Evolutionary conservation across 2,329 filamentous ascomycete species (phyloP), one percentile per base, ranked within the genome.

Genomic region (Calcarisporium arbuscula): DNA sequence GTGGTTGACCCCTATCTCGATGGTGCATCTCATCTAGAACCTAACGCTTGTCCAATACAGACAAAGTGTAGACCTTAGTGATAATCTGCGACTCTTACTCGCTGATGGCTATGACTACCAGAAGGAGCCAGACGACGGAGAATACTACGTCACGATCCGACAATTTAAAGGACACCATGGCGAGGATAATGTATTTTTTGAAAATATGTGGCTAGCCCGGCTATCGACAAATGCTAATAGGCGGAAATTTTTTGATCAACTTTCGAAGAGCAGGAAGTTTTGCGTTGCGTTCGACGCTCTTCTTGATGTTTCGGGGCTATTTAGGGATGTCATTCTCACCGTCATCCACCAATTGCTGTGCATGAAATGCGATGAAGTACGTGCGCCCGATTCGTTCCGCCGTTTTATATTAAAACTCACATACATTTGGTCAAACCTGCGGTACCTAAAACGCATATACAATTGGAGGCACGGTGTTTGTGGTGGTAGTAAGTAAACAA

Each of bases 321-420:
- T 31, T 18, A 20, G 5, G 10, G 29, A 20, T 6, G 14, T 31
- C 12, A 18, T 18, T 7, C 29, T 31, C 18, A 31, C 12, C 19
- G 29, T 31, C 4, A 10, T 31, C 5, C 29, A 31, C 19, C 29
- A 31, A 10, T 20, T 20, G 18, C 20, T 31, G 5, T 8, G 19
- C 18, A 31, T 31, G 29, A 31, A 31, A 20, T 31, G 29, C 12
- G 29, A 31, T 14, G 29, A 31, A 20, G 29, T 21, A 20, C 17
- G 22, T 19, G 4, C 5, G 19, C n/a, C 10, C 29, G 14, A 2
- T 18, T 9, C 14, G 10, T 14, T n/a, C 8, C 14, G 29, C 19
- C n/a, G 16, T 20, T 19, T 9, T n/a, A 18, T 20, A n/a, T 19
- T 9, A n/a, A n/a, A n/a, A n/a, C n/a, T n/a, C n/a, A n/a, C n/a